phyloP scores from a whole-genome alignment of 169 alveolate genomes.

The Eimeria acervulina region DNA sequence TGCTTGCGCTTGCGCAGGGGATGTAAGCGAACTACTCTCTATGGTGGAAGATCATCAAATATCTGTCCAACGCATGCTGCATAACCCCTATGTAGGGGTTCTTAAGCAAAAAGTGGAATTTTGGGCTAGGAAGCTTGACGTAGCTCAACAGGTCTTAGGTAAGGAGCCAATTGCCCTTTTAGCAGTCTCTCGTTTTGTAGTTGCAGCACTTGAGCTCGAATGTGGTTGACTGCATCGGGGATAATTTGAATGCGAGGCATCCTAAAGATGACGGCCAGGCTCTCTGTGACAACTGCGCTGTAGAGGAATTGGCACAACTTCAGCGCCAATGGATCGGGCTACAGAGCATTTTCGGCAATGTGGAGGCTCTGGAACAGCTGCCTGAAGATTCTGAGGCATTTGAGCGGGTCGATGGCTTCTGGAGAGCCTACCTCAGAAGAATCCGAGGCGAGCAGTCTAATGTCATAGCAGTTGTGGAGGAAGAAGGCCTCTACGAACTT shows the following conservation, averaged over 20 bases:
- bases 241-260: not conserved
- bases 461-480: constrained; percentile 58
- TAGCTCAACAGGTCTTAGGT: constrained; percentile 90
- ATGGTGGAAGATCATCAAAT: constrained; percentile 93
- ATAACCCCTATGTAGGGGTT: constrained; percentile 94
- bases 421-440: constrained; percentile 72
- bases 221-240: not conserved
- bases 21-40: constrained; percentile 87
- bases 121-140: constrained; percentile 94
- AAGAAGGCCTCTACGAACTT: constrained; percentile 54
- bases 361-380: constrained; percentile 43
- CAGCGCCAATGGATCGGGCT: constrained; percentile 77
- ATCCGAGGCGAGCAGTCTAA: constrained; percentile 56
- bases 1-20: constrained; percentile 58
- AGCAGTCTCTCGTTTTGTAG: not conserved
- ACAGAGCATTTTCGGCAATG: constrained; percentile 69
- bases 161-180: not conserved
- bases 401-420: constrained; percentile 57
- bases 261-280: not conserved
- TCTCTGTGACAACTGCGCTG: not conserved
- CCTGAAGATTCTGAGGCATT: constrained; percentile 71
- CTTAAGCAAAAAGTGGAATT: constrained; percentile 93
- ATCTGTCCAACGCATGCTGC: constrained; percentile 94
- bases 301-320: constrained; percentile 72
- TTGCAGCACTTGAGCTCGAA: not conserved